These are phyloP conservation scores for Peribolospora baueri DNA, from an alignment of 768 basidiomycete species.

Conservation along the genomic window DNA sequence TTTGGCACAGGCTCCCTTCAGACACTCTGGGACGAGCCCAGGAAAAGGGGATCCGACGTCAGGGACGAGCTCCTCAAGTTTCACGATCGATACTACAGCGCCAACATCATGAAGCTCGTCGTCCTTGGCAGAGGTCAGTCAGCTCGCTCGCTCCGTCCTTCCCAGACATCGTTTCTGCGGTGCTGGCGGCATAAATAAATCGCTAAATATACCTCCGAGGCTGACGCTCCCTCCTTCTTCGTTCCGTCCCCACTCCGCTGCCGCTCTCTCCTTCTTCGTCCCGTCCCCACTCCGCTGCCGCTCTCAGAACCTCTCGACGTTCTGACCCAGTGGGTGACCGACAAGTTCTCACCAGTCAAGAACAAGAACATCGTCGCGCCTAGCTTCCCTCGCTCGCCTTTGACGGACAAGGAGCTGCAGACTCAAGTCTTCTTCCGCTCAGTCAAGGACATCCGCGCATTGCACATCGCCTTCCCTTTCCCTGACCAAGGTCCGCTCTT, in stretches of 20 bases:
- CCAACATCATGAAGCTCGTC: conserved; percentile 23
- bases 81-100: conserved; percentile 23
- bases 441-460: conserved; percentile 20
- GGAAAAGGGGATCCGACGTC: conserved; percentile 19
- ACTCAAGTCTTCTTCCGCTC: conserved; percentile 19
- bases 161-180: too few relatives aligned
- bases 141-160: not conserved
- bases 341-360: conserved; percentile 14
- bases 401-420: conserved; percentile 9
- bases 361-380: conserved; percentile 12
- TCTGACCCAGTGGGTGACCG: conserved; percentile 11
- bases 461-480: conserved; percentile 24
- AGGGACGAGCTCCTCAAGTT: conserved; percentile 23
- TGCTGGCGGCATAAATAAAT: not conserved
- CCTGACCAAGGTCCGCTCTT: conserved; percentile 19
- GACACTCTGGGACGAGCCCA: conserved; percentile 22
- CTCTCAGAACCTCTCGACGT: conserved; percentile 15
- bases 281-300: not conserved
- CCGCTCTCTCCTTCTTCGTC: not conserved
- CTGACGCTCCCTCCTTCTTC: not conserved
- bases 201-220: not conserved
- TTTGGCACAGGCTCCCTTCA: conserved; percentile 25
- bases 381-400: conserved; percentile 12
- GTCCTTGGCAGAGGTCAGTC: conserved; percentile 20
- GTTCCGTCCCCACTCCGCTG: not conserved